Evolutionary conservation across 164 flowering plant species (phyloP), one percentile per base, ranked within the genome.

Genomic region (Brasenia schreberi): DNA sequence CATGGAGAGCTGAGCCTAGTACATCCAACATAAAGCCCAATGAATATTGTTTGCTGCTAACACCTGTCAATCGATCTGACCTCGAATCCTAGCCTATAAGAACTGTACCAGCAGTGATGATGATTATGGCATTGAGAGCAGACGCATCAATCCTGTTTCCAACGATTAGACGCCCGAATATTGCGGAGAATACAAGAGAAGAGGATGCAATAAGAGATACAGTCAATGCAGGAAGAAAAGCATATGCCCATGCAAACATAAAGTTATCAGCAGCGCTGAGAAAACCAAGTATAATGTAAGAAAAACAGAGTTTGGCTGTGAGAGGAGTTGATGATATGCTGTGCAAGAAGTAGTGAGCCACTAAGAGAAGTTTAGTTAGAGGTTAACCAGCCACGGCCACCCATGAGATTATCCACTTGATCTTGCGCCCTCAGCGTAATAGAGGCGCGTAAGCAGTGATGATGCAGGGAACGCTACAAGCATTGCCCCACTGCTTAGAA

Each of bases 361-460:
- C 6, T 49, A 90, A 66, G 70, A 83, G 70, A 0, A 86, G 52
- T 64, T 82, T 84, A 58, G 85, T 74, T 19, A 90, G 53, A 75
- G 98, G 98, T 97, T 97, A 90, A 16, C 94, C 98, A 4, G 87
- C 97, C 59, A 85, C 98, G 27, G 97, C 86, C 6, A 85, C 94
- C 98, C 98, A 93, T 18, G 97, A 90, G 61, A 88, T 86, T 74
- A 93, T 86, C 98, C 98, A 93, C 73, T 90, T 90, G 82, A 94
- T 90, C 27, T 71, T 72, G 61, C 97, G 4, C 98, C 98, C 72
- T 88, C 75, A 16, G 84, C 74, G 60, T 64, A 93, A 68, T 93
- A 88, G 67, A 90, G 74, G 61, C 98, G 94, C 14, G 96, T 86
- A n/a, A 93, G 76, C 66, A 93, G 83, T 59, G 81, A 81, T 2